A percentile compares a stretch with the other conserved stretches of the same genome.
Evolutionary conservation across 441 rosid species (phyloP).

Genomic region (Sinapis alba): DNA sequence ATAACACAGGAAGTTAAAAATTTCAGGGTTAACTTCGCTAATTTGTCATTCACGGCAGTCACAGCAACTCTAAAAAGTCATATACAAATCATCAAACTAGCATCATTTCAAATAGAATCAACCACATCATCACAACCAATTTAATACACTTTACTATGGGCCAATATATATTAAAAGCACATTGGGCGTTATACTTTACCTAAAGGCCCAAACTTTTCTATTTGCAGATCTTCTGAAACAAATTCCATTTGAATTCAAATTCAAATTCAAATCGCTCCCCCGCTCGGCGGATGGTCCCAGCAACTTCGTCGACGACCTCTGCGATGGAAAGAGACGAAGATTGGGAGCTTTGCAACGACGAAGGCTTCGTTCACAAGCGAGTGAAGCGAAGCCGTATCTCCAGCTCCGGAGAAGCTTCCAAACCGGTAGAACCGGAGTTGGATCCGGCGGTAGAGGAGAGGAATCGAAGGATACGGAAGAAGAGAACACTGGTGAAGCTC

Average conservation of each 20-base stretch:
- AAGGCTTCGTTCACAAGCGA: conserved; percentile 84
- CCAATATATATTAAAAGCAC: not conserved
- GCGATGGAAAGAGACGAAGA: conserved; percentile 39
- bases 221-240: not conserved
- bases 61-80: not conserved
- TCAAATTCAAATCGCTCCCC: conserved; percentile 16
- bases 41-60: not conserved
- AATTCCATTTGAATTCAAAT: not conserved
- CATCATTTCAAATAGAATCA: not conserved
- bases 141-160: no score
- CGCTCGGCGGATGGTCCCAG: conserved; percentile 31
- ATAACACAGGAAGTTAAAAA: not conserved
- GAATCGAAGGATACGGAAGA: conserved; percentile 51
- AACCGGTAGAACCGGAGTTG: conserved; percentile 30
- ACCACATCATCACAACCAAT: not conserved
- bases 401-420: conserved; percentile 19
- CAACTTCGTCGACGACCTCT: not conserved
- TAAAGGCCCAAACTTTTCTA: conserved; percentile 17
- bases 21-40: not conserved
- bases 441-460: conserved; percentile 55
- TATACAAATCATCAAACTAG: not conserved
- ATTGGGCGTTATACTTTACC: not conserved
- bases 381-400: conserved; percentile 51
- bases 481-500: conserved; percentile 51
- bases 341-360: conserved; percentile 77